Conservation (phyloP, 345 rosid genomes). For the Euphorbia tirucalli region DNA sequence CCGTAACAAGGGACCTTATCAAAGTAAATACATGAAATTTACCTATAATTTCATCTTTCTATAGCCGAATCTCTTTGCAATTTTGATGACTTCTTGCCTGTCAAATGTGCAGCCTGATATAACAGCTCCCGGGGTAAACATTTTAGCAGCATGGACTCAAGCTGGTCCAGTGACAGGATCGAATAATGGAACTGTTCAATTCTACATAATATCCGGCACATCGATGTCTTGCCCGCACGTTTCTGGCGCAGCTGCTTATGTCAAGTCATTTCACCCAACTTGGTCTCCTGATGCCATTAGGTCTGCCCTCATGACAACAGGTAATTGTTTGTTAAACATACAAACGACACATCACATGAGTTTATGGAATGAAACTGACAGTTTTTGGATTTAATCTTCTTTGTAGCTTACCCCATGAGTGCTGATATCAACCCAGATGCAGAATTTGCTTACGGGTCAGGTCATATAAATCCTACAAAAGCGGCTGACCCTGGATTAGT, state of each 20-base stretch:
- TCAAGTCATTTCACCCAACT: conserved; percentile 35
- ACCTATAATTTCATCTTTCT: neutral
- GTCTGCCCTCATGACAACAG: conserved; percentile 47
- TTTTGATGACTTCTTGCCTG: neutral
- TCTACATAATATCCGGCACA: conserved; percentile 40
- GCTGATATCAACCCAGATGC: conserved; percentile 12
- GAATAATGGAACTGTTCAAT: conserved; percentile 24
- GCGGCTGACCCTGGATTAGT: conserved; percentile 37
- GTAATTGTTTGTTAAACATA: conserved; percentile 17
- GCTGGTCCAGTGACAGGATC: conserved; percentile 9
- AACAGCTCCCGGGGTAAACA: conserved; percentile 40
- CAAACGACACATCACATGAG: too few relatives aligned
- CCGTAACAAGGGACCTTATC: conserved; percentile 30
- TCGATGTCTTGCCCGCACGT: conserved; percentile 48
- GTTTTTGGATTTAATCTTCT: neutral
- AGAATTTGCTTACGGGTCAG: conserved; percentile 45
- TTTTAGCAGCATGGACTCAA: conserved; percentile 41
- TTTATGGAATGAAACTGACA: neutral
- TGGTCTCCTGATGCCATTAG: conserved; percentile 47
- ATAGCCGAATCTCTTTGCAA: neutral
- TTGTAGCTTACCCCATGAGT: conserved; percentile 25
- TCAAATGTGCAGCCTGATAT: conserved; percentile 37
- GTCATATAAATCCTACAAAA: conserved; percentile 37
- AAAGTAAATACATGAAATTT: conserved; percentile 18
- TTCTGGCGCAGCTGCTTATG: conserved; percentile 28